Percentiles rank a stretch among this genome's conserved stretches.
These are phyloP conservation scores for Ganoderma lucidum DNA, from an alignment of 1,284 basidiomycete genomes.

Conservation along the genomic window DNA sequence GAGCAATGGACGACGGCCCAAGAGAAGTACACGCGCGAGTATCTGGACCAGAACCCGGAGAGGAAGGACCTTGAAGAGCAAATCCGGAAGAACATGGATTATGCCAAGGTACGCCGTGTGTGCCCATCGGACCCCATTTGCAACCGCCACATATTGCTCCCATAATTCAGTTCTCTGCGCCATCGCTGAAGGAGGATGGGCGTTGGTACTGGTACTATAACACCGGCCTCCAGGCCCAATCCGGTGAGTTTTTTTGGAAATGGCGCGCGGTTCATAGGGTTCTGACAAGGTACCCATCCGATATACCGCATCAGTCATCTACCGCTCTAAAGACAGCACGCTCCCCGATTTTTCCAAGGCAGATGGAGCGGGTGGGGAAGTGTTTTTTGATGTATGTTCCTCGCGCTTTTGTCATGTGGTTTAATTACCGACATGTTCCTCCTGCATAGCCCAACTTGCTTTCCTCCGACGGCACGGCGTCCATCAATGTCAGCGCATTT, in stretches of 20 bases:
- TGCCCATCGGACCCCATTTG: conserved; percentile 17
- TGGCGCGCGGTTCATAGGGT: conserved; percentile 11
- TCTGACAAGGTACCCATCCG: conserved; percentile 17
- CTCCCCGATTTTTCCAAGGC: conserved; percentile 59
- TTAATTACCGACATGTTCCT: not conserved
- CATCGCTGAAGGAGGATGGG: conserved; percentile 66
- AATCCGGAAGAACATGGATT: conserved; percentile 72
- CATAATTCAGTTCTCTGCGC: conserved; percentile 62
- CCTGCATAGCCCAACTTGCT: conserved; percentile 68
- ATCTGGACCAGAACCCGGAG: conserved; percentile 69
- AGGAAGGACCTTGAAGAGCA: conserved; percentile 63
- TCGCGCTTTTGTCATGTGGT: conserved; percentile 16
- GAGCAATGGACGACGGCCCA: conserved; percentile 72
- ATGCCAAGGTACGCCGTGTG: conserved; percentile 62
- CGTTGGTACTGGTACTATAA: conserved; percentile 85
- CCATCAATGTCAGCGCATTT: conserved; percentile 66
- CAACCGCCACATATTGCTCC: conserved; percentile 1
- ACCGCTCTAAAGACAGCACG: conserved; percentile 64
- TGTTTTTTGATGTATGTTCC: conserved; percentile 77
- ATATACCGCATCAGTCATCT: conserved; percentile 54
- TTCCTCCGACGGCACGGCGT: conserved; percentile 76
- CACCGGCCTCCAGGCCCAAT: conserved; percentile 73
- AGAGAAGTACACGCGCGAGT: conserved; percentile 63
- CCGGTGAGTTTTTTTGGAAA: conserved; percentile 48
- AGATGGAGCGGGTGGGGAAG: conserved; percentile 59